Conservation (phyloP, 2,329 filamentous ascomycete species). For the Aspergillus flavus region DNA sequence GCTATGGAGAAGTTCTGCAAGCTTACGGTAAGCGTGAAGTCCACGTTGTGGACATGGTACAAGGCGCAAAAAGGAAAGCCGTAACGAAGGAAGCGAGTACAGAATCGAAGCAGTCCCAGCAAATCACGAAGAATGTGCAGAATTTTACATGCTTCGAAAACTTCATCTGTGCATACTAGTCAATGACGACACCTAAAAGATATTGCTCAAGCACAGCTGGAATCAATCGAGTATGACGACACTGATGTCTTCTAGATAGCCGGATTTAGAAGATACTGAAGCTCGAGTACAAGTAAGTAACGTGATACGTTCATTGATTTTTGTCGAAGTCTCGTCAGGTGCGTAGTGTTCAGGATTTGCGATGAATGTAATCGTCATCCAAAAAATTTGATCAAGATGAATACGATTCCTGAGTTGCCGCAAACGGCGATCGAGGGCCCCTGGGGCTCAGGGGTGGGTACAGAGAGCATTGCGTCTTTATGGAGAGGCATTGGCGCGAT, state of each 20-base stretch:
- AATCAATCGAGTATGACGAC: background rate
- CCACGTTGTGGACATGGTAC: background rate
- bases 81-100: background rate
- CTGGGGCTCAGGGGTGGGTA: background rate
- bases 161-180: background rate
- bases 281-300: background rate
- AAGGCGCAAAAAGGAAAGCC: background rate
- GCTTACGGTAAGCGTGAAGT: constrained; percentile 5
- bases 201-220: background rate
- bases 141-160: background rate
- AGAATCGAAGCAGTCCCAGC: too few relatives aligned
- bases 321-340: background rate
- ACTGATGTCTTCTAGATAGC: background rate
- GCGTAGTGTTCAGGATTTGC: background rate
- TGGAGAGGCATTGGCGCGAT: background rate
- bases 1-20: constrained; percentile 10
- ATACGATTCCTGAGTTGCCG: background rate
- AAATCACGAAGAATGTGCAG: background rate
- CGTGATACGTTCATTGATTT: background rate
- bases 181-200: background rate
- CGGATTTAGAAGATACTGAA: background rate
- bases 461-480: background rate
- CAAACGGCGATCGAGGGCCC: background rate
- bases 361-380: constrained; percentile 10
- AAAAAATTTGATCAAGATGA: background rate